phyloP scores from a whole-genome alignment of 768 basidiomycete species.

The Cantharellus anzutake region DNA sequence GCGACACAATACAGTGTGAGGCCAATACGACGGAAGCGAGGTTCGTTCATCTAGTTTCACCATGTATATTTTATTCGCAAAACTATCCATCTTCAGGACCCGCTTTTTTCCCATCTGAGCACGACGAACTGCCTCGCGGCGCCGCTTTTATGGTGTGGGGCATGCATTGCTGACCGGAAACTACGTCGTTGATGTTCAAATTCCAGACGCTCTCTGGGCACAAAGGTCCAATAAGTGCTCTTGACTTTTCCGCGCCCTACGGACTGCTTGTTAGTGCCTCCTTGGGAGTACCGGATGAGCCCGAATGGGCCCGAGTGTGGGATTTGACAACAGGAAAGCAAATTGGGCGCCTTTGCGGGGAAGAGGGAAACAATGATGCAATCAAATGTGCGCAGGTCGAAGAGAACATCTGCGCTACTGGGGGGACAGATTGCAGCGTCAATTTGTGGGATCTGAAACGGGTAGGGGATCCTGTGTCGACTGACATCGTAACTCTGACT shows the following conservation, averaged over 20 bases:
- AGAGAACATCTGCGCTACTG: slow-evolving; percentile 76
- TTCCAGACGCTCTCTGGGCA: slow-evolving; percentile 65
- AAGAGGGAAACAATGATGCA: slow-evolving; percentile 50
- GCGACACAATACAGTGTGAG: neutral
- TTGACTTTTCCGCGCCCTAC: slow-evolving; percentile 96
- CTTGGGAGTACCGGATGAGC: slow-evolving; percentile 29
- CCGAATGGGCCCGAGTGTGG: slow-evolving; percentile 81
- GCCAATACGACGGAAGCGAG: neutral
- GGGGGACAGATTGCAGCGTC: slow-evolving; percentile 70
- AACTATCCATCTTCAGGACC: slow-evolving; percentile 35
- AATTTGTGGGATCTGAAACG: slow-evolving; percentile 80
- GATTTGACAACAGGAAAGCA: slow-evolving; percentile 81
- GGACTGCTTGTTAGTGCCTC: slow-evolving; percentile 81
- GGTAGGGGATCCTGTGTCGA: slow-evolving; percentile 45
- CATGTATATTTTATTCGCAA: neutral
- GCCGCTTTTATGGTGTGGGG: slow-evolving; percentile 87
- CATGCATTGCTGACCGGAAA: neutral
- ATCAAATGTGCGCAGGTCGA: slow-evolving; percentile 92
- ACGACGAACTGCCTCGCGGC: slow-evolving; percentile 83
- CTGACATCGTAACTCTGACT: no score
- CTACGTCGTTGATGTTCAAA: neutral
- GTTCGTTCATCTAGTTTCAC: neutral
- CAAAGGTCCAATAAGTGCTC: slow-evolving; percentile 58
- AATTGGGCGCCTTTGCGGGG: slow-evolving; percentile 43
- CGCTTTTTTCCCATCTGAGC: slow-evolving; percentile 91